These are phyloP conservation scores for Pythium apleroticum DNA, from an alignment of 352 stramenopile species.

Conservation along the genomic window DNA sequence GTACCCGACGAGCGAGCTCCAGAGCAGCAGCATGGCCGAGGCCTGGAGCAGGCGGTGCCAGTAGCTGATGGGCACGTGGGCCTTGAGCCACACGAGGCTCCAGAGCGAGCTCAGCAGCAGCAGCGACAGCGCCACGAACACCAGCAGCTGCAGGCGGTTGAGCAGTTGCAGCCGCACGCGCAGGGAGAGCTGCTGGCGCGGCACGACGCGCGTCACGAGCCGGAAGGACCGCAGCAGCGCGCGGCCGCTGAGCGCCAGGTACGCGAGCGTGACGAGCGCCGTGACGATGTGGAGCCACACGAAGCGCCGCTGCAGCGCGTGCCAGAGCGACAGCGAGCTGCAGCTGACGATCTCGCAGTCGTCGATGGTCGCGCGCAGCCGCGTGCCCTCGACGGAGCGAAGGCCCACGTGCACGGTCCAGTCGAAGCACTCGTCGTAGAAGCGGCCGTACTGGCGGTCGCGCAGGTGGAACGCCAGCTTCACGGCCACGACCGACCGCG, in stretches of 20 bases:
- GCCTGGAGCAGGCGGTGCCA: slow-evolving; percentile 73
- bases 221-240: slow-evolving; percentile 52
- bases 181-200: slow-evolving; percentile 37
- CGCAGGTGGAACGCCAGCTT: slow-evolving; percentile 58
- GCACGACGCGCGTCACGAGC: slow-evolving; percentile 20
- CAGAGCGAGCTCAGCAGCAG: slow-evolving; percentile 64
- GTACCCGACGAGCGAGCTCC: slow-evolving; percentile 83
- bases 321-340: slow-evolving; percentile 45
- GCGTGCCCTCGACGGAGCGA: slow-evolving; percentile 43
- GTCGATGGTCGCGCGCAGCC: slow-evolving; percentile 53
- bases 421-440: slow-evolving; percentile 85
- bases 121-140: slow-evolving; percentile 48
- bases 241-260: slow-evolving; percentile 61
- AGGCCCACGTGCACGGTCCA: slow-evolving; percentile 69
- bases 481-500: slow-evolving; percentile 48
- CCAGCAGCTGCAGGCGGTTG: slow-evolving; percentile 69
- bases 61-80: slow-evolving; percentile 72
- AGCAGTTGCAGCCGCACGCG: slow-evolving; percentile 62
- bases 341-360: slow-evolving; percentile 64
- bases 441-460: slow-evolving; percentile 71
- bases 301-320: slow-evolving; percentile 55
- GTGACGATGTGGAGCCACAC: slow-evolving; percentile 78
- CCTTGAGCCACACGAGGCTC: slow-evolving; percentile 72
- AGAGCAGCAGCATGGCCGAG: slow-evolving; percentile 74
- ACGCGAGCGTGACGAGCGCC: slow-evolving; percentile 42